Base-by-base conservation (phyloP, 768 basidiomycete species). In the Mycena galericulata region DNA sequence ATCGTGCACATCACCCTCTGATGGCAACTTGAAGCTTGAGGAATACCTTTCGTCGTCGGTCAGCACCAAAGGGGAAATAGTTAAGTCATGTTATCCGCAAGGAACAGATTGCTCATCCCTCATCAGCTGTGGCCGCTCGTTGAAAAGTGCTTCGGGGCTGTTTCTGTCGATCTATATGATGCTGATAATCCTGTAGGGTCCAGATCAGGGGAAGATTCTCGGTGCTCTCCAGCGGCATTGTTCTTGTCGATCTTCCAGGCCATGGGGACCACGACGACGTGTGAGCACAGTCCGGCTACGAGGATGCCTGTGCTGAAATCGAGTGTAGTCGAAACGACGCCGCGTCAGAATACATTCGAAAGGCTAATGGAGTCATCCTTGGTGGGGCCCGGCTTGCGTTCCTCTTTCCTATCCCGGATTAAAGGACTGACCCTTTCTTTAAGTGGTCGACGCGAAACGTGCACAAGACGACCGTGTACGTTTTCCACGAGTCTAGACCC, bases 161-260 rank as follows among this genome's bases (percentile, higher is more conserved):
- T 6, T 36, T 14, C 14, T 36, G 8, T 36, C n/a, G n/a, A 41
- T 7, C 40, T 9, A 5, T 17, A 38, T 2, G 24, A 9, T 51
- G 10, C 30, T 5, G 50, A 50, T 14, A 0, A n/a, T 24, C 45
- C 17, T 15, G 4, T 22, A 69, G 68, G 27, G 54, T 65, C 1
- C 36, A 49, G 24, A 30, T 70, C 7, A 10, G 40, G 6, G 69
- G 64, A 26, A 43, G 27, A 32, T 70, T 70, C 17, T 15, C 62
- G 0, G 53, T 70, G 0, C n/a, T 70, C 0, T 22, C 58, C 4
- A 70, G 22, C 18, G 69, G 69, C 1, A 45, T 65, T 3, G 29
- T 30, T 3, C 54, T 70, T 1, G 59, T 54, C 0, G 69, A 70
- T 24, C 29, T 70, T 3, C 69, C 69, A 0, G 69, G 69, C 9